Evolutionary conservation across 2,329 filamentous ascomycete species (phyloP).

Genomic region (Nothophaeocryptopus gaeumannii): DNA sequence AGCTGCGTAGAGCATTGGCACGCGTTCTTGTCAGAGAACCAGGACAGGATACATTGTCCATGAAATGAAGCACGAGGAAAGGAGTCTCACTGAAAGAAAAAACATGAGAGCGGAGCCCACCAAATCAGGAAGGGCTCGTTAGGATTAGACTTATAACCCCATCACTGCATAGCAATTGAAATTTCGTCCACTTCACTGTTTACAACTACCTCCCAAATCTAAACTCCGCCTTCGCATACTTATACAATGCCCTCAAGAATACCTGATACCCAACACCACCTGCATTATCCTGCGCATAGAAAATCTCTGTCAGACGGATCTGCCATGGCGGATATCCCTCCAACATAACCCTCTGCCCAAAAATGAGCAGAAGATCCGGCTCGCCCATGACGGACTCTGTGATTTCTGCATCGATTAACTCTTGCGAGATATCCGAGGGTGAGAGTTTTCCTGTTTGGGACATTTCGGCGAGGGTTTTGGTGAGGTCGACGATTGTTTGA

Average conservation of each 20-base stretch:
- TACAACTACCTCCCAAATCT: slow-evolving; percentile 62
- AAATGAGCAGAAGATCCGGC: slow-evolving; percentile 84
- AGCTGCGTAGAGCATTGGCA: not conserved
- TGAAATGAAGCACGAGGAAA: not conserved
- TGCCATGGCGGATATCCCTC: slow-evolving; percentile 97
- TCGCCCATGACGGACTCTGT: slow-evolving; percentile 75
- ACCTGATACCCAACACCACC: slow-evolving; percentile 84
- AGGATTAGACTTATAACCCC: not conserved
- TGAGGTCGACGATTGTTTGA: slow-evolving; percentile 91
- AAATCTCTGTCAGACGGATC: slow-evolving; percentile 90
- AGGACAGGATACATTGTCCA: not conserved
- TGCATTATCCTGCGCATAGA: slow-evolving; percentile 50
- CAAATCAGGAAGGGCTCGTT: too few relatives aligned
- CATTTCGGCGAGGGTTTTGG: slow-evolving; percentile 92
- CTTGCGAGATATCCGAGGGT: slow-evolving; percentile 75
- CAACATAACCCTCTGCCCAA: slow-evolving; percentile 77
- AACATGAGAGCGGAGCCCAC: too few relatives aligned
- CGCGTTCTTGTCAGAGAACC: not conserved
- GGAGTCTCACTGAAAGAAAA: too few relatives aligned
- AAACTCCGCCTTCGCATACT: slow-evolving; percentile 85
- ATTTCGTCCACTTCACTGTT: not conserved
- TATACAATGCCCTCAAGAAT: slow-evolving; percentile 79
- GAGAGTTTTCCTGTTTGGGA: slow-evolving; percentile 82
- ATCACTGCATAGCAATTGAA: not conserved
- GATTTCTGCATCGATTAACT: slow-evolving; percentile 87